Evolutionary conservation across 2,329 filamentous ascomycete species (phyloP), one percentile per base, ranked within the genome.

Genomic region (Aspergillaceae sp.): DNA sequence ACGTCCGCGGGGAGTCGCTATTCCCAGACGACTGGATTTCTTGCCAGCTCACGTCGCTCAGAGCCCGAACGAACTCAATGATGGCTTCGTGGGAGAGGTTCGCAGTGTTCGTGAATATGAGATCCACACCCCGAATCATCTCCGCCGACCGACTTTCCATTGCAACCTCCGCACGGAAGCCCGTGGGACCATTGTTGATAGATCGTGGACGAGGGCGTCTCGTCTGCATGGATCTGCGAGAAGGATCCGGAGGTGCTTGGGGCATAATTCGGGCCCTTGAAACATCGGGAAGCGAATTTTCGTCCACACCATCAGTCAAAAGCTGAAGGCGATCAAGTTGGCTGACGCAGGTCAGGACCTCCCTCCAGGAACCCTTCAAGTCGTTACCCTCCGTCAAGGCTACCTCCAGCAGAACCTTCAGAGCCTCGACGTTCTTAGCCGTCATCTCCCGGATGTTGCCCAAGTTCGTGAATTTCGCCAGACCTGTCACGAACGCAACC

Each of bases 21-120:
- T 91, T 87, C 0, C 92, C 92, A 0, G 92, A 97, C 3, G 92
- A 94, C 63, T 94, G 91, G 60, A 98, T 98, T 67, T 98, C 92
- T 61, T 97, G 91, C 92, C 92, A 97, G 67, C 91, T 97, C 54
- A 98, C 91, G 63, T 96, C 89, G 5, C 87, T 94, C 48, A 98
- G 71, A 0, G 92, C 90, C 46, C 83, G 83, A 43, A 95, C 91
- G 64, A 98, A 98, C 64, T 94, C 84, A 1, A 97, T 86, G 59
- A 98, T 98, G 3, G 91, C 90, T 55, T 96, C 89, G 48, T 90
- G 90, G 4, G 86, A 90, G 2, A 98, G 76, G 56, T 94, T 90
- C 6, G 90, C 91, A 0, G 92, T 97, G 61, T 94, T 95, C 41
- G 89, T 94, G 62, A 98, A 98, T 58, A 98, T 97, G 35, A 88